Percentiles rank a stretch among this genome's conserved stretches.
Conservation (phyloP, 2,329 filamentous ascomycete species). For the Fusarium irregulare region DNA sequence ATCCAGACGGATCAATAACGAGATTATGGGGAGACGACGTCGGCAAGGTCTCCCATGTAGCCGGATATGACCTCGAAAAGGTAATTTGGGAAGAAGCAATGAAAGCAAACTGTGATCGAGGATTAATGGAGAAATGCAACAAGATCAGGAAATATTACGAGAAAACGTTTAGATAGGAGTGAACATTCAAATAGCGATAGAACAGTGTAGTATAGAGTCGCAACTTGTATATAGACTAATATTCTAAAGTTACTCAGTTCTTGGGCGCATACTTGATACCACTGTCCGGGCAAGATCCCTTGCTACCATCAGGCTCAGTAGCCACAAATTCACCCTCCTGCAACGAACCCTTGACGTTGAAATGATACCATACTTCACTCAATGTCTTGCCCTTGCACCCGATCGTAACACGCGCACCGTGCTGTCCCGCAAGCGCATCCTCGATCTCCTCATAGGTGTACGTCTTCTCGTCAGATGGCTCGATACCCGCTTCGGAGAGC, state of each 20-base stretch:
- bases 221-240: not conserved
- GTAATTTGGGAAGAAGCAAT: slow-evolving; percentile 42
- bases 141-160: slow-evolving; percentile 40
- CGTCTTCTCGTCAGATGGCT: slow-evolving; percentile 63
- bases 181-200: not conserved
- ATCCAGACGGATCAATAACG: slow-evolving; percentile 13
- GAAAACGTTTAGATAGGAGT: slow-evolving; percentile 27
- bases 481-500: slow-evolving; percentile 71
- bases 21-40: slow-evolving; percentile 38
- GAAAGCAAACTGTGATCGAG: slow-evolving; percentile 32
- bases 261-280: slow-evolving; percentile 49
- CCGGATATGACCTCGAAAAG: slow-evolving; percentile 42
- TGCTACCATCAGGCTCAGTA: slow-evolving; percentile 65
- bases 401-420: slow-evolving; percentile 67
- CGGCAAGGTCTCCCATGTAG: slow-evolving; percentile 18
- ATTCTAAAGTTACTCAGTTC: not conserved
- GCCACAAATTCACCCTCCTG: slow-evolving; percentile 71
- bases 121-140: slow-evolving; percentile 38
- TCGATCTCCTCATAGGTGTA: slow-evolving; percentile 71
- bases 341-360: slow-evolving; percentile 68
- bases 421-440: slow-evolving; percentile 64
- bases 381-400: slow-evolving; percentile 63
- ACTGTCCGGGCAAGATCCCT: slow-evolving; percentile 64
- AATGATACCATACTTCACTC: slow-evolving; percentile 71
- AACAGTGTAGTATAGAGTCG: not conserved